Conservation (phyloP, 352 stramenopile species). For the Phytophthora citricola region DNA sequence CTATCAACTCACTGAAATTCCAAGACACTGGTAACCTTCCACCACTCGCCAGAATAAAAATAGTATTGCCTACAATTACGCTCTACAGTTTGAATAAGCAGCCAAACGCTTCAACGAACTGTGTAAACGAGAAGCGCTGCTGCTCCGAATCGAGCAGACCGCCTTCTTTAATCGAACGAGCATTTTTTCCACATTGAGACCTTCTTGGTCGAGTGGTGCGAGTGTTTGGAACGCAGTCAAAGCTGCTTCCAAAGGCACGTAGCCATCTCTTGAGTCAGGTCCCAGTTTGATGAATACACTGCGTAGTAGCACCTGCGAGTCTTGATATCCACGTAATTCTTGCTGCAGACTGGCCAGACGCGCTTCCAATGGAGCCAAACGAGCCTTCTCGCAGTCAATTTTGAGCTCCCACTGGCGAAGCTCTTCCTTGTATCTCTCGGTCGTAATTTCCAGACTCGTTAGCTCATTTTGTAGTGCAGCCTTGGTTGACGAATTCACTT, state of each 20-base stretch:
- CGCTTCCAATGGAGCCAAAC: slow-evolving; percentile 43
- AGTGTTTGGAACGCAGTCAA: slow-evolving; percentile 40
- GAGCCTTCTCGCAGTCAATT: slow-evolving; percentile 58
- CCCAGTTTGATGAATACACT: slow-evolving; percentile 39
- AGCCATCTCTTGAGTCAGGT: slow-evolving; percentile 18
- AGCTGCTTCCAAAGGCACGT: slow-evolving; percentile 26
- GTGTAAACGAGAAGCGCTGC: slow-evolving; percentile 30
- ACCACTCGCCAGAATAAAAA: not conserved
- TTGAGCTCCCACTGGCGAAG: slow-evolving; percentile 47
- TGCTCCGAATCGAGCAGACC: slow-evolving; percentile 3
- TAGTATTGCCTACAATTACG: too few species aligned
- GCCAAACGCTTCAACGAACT: slow-evolving; percentile 44
- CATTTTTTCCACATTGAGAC: slow-evolving; percentile 17
- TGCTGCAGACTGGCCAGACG: slow-evolving; percentile 38
- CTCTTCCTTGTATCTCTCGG: slow-evolving; percentile 46
- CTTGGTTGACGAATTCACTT: slow-evolving; percentile 10
- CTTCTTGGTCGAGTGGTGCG: slow-evolving; percentile 17
- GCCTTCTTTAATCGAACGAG: slow-evolving; percentile 9
- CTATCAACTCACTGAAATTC: slow-evolving; percentile 24
- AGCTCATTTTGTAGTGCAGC: slow-evolving; percentile 55
- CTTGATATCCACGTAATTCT: slow-evolving; percentile 30
- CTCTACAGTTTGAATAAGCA: slow-evolving; percentile 35
- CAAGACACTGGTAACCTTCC: not conserved
- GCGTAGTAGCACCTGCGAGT: slow-evolving; percentile 34
- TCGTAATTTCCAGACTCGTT: slow-evolving; percentile 38